These are phyloP conservation scores for Fusarium lyarnte DNA, from an alignment of 2,329 filamentous ascomycete genomes.

Conservation along the genomic window DNA sequence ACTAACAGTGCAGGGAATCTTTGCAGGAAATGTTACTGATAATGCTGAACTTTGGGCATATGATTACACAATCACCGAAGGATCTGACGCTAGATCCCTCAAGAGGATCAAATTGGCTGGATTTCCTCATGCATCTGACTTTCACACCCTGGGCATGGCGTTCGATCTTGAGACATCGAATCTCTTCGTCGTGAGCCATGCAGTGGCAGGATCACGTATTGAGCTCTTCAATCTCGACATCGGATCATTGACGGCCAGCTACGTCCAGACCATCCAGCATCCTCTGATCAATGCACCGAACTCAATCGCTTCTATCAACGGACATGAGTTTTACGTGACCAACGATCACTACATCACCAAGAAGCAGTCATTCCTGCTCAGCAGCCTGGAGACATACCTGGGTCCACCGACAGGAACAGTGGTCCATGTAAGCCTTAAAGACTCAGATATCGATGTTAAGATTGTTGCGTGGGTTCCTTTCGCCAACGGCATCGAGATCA, in stretches of 20 bases:
- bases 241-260: conserved; percentile 45
- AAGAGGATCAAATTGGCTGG: conserved; percentile 32
- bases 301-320: conserved; percentile 48
- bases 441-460: conserved; percentile 22
- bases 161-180: conserved; percentile 49
- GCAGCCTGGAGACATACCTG: conserved; percentile 49
- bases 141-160: conserved; percentile 54
- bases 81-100: conserved; percentile 31
- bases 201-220: conserved; percentile 47
- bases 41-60: conserved; percentile 50
- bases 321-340: conserved; percentile 52
- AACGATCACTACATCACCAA: conserved; percentile 52
- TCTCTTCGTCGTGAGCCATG: conserved; percentile 52
- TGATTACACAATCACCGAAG: conserved; percentile 45
- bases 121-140: conserved; percentile 44
- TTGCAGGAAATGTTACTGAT: conserved; percentile 20
- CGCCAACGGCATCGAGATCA: conserved; percentile 53
- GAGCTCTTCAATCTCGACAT: conserved; percentile 54
- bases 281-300: conserved; percentile 53
- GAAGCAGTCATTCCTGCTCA: conserved; percentile 37
- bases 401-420: conserved; percentile 47
- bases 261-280: conserved; percentile 51
- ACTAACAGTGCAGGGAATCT: conserved; percentile 39
- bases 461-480: conserved; percentile 50
- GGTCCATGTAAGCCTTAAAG: conserved; percentile 47